Conservation (phyloP, 331 rosid species). For the Dryas integrifolia region DNA sequence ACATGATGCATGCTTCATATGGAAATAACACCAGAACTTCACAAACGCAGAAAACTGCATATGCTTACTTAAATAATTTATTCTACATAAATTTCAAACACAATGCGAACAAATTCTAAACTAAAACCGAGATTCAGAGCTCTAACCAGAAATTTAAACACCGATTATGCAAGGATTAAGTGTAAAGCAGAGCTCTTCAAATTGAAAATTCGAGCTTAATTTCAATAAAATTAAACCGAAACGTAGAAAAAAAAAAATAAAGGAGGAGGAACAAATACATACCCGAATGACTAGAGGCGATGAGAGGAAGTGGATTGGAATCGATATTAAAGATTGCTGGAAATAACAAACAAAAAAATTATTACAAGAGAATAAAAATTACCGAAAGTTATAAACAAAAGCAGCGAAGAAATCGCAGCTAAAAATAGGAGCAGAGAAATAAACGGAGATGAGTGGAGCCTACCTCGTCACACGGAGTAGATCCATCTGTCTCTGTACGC, state of each 20-base stretch:
- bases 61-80: neutral
- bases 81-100: neutral
- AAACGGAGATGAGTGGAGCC: constrained; percentile 52
- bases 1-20: constrained; percentile 4
- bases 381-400: constrained; percentile 23
- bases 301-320: constrained; percentile 21
- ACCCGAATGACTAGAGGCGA: constrained; percentile 53
- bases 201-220: neutral
- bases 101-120: neutral
- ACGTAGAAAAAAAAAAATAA: neutral
- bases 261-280: constrained; percentile 17
- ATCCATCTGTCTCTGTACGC: constrained; percentile 53
- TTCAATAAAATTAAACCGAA: neutral
- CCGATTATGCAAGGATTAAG: neutral
- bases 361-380: constrained; percentile 16
- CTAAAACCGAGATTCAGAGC: neutral
- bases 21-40: neutral
- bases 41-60: neutral
- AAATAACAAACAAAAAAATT: constrained; percentile 9
- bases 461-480: constrained; percentile 49
- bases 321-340: constrained; percentile 26
- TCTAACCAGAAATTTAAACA: neutral
- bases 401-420: constrained; percentile 33
- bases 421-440: constrained; percentile 50
- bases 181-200: neutral